A percentile compares a stretch with the other conserved stretches of the same genome.
Evolutionary conservation across 768 basidiomycete genomes (phyloP).

Genomic region (Peribolospora kevripleyi): DNA sequence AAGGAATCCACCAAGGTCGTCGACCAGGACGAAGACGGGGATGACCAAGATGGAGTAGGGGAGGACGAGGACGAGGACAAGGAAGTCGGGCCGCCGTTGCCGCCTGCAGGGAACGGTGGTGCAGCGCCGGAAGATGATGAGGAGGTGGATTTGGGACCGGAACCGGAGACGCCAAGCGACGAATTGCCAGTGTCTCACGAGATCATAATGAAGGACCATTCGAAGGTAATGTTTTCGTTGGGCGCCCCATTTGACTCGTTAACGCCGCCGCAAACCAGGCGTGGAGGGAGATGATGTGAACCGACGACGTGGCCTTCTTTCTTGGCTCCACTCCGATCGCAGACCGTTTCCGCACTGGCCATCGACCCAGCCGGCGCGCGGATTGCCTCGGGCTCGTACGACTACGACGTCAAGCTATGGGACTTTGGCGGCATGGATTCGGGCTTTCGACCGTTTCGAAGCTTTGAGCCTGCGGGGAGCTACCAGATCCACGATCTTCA

Average conservation of each 20-base stretch:
- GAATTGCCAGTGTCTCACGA: slow-evolving; percentile 77
- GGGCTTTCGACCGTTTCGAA: slow-evolving; percentile 68
- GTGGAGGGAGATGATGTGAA: too few relatives aligned
- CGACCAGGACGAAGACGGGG: slow-evolving; percentile 18
- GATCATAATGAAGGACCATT: slow-evolving; percentile 76
- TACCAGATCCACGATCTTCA: slow-evolving; percentile 84
- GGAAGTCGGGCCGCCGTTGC: too few relatives aligned
- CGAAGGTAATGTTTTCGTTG: slow-evolving; percentile 29
- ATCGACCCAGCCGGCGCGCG: slow-evolving; percentile 88
- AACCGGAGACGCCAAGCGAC: slow-evolving; percentile 19
- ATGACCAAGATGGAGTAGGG: slow-evolving; percentile 19
- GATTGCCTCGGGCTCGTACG: slow-evolving; percentile 71
- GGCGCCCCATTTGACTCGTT: background rate
- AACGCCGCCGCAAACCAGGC: too few relatives aligned
- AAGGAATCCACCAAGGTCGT: slow-evolving; percentile 4
- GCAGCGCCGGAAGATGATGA: slow-evolving; percentile 7
- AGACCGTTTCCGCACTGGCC: slow-evolving; percentile 68
- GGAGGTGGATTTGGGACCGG: slow-evolving; percentile 20
- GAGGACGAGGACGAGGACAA: background rate
- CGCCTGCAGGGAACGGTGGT: too few relatives aligned
- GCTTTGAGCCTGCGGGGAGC: slow-evolving; percentile 79
- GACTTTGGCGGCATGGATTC: slow-evolving; percentile 96
- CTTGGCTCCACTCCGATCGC: background rate
- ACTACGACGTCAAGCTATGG: slow-evolving; percentile 96
- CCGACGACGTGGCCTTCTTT: background rate